Evolutionary conservation across 331 rosid species (phyloP).

Genomic region (Ulmus americana): DNA sequence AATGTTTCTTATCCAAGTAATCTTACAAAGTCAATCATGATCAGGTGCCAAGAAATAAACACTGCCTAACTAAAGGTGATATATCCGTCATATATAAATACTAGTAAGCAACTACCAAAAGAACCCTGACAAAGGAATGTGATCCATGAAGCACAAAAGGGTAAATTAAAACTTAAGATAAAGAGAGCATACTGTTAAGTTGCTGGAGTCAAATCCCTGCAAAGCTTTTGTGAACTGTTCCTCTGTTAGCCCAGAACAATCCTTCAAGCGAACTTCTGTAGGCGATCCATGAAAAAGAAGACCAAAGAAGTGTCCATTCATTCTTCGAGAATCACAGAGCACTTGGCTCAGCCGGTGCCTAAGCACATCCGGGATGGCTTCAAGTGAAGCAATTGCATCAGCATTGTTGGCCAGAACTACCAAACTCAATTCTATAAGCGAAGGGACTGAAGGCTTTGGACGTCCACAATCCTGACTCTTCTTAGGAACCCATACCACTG

Average conservation of each 20-base stretch:
- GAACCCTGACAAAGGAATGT: neutral
- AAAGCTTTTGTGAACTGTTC: conserved; percentile 49
- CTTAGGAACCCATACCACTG: conserved; percentile 41
- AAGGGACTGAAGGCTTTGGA: conserved; percentile 35
- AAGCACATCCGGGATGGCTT: conserved; percentile 48
- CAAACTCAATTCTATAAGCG: conserved; percentile 52
- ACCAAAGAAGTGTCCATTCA: conserved; percentile 36
- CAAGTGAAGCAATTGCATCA: conserved; percentile 64
- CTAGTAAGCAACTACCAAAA: neutral
- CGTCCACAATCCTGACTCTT: neutral
- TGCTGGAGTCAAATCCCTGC: conserved; percentile 37
- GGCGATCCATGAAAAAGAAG: conserved; percentile 65
- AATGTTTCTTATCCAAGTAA: neutral
- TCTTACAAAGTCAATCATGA: neutral
- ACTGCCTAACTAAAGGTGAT: neutral
- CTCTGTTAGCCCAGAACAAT: conserved; percentile 82
- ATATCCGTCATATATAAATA: neutral
- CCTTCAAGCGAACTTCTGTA: conserved; percentile 54
- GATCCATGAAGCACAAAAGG: neutral
- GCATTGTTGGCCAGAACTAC: conserved; percentile 45
- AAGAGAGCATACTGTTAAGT: conserved; percentile 42
- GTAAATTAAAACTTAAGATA: neutral
- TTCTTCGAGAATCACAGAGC: conserved; percentile 64
- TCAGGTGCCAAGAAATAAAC: neutral
- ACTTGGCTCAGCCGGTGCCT: conserved; percentile 50